These are phyloP conservation scores for Hyaloscypha bicolor DNA, from an alignment of 495 filamentous ascomycete species.

Conservation along the genomic window DNA sequence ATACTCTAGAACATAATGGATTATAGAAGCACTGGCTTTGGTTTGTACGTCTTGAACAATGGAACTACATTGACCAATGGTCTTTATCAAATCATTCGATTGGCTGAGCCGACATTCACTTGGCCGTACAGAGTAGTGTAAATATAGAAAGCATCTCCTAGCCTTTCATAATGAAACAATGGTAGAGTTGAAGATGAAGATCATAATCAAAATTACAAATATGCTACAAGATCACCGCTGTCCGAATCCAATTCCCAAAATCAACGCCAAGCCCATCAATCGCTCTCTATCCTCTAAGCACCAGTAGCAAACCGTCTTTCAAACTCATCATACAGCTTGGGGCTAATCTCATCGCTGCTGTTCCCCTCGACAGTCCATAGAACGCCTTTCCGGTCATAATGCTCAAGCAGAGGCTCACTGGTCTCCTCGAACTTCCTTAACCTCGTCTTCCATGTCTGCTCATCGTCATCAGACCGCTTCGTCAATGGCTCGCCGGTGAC, in stretches of 20 bases:
- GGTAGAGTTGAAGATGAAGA: background rate
- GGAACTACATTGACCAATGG: background rate
- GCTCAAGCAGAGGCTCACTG: constrained; percentile 80
- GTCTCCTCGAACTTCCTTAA: constrained; percentile 84
- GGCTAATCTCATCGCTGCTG: constrained; percentile 91
- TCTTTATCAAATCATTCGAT: background rate
- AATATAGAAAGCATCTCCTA: background rate
- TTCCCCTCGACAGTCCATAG: constrained; percentile 86
- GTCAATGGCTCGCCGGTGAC: constrained; percentile 86
- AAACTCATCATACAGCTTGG: constrained; percentile 79
- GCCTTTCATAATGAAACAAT: background rate
- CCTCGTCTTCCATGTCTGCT: constrained; percentile 80
- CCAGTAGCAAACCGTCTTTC: constrained; percentile 65
- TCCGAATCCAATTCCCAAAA: background rate
- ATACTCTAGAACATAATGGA: too few relatives aligned
- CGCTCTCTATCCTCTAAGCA: background rate
- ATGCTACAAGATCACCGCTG: background rate
- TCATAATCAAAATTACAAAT: constrained; percentile 1
- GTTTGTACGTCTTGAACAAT: background rate
- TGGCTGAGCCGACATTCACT: background rate
- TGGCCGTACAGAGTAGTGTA: background rate
- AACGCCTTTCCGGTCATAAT: constrained; percentile 85
- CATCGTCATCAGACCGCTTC: constrained; percentile 80
- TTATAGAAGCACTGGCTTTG: too few relatives aligned
- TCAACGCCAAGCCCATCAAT: background rate